Percentiles rank a stretch among this genome's conserved stretches.
Evolutionary conservation across 2,329 filamentous ascomycete genomes (phyloP).

Genomic region (Cytospora piceae): DNA sequence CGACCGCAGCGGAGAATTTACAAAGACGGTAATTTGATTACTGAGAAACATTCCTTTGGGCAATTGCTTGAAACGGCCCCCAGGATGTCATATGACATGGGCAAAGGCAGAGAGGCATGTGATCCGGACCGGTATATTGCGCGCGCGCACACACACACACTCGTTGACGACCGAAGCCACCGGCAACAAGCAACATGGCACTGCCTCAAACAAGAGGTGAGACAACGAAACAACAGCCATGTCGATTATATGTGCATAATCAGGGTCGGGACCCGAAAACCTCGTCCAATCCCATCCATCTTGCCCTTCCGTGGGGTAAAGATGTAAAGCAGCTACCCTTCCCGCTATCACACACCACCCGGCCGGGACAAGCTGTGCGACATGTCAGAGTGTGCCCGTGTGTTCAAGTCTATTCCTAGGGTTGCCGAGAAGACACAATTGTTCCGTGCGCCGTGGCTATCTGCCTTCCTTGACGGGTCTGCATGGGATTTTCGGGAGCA

Average conservation of each 20-base stretch:
- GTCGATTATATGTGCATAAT: background rate
- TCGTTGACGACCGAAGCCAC: background rate
- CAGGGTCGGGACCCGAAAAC: background rate
- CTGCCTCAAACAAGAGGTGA: slow-evolving; percentile 1
- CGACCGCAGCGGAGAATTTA: no score
- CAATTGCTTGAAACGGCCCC: background rate
- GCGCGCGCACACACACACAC: background rate
- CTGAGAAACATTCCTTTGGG: background rate
- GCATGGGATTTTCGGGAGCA: background rate
- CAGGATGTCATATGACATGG: background rate
- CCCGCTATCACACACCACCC: slow-evolving; percentile 5
- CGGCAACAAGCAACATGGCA: background rate
- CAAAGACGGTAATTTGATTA: background rate
- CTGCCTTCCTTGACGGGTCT: background rate
- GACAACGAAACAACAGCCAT: background rate
- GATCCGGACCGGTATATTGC: background rate
- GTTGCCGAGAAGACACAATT: background rate
- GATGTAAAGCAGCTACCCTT: background rate
- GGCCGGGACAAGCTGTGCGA: slow-evolving; percentile 7
- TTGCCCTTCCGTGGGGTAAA: background rate
- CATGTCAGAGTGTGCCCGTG: slow-evolving; percentile 3
- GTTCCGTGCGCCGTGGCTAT: slow-evolving; percentile 4
- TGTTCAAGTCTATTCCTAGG: background rate
- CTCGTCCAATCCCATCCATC: slow-evolving; percentile 5
- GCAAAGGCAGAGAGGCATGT: background rate